Base-by-base conservation (phyloP, 192 early-diverging fungal genomes). In the Linderina pennispora region DNA sequence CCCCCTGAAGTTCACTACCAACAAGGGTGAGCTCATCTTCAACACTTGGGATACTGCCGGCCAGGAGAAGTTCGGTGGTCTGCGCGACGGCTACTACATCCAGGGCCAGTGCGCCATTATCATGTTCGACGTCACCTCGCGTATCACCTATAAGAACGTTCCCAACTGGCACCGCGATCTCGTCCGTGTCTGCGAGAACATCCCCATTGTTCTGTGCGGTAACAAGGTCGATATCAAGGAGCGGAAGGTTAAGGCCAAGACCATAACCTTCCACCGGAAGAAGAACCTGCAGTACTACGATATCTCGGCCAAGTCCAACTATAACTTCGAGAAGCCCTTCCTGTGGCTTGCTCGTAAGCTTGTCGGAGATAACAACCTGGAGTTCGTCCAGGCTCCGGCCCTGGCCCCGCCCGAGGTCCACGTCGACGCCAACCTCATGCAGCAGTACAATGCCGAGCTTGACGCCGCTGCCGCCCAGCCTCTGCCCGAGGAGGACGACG, bases 181-280 rank as follows among this genome's bases (percentile, higher is more conserved):
- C 26, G 90, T 93, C 54, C 90, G 97, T 53, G 97, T 99, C 40
- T 99, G 97, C 79, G 97, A 99, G 75, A 98, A 94, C 83, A 92
- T 99, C 68, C 97, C 97, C 20, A 99, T 99, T 69, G 97, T 99
- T 55, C 89, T 99, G 42, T 94, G 90, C 82, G 97, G 97, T 67
- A 99, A 99, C 87, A 99, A 99, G 80, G 94, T 99, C 45, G 97
- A 99, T 75, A 91, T 99, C 77, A 99, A 99, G 87, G 97, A 99
- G 76, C 90, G 97, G 68, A 99, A 98, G 79, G 97, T 99, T 56
- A 99, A 98, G 89, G 94, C 94, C 40, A 99, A 99, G 83, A 86
- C 86, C 57, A 99, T 99, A 79, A 97, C 95, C 43, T 99, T 99
- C 90, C 97, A 99, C 83, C 81, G 97, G 62, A 99, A 99, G 84